Percentiles rank a stretch among this genome's conserved stretches.
Evolutionary conservation across 805 yeast species (phyloP).

Genomic region (Grigorovia humatica): DNA sequence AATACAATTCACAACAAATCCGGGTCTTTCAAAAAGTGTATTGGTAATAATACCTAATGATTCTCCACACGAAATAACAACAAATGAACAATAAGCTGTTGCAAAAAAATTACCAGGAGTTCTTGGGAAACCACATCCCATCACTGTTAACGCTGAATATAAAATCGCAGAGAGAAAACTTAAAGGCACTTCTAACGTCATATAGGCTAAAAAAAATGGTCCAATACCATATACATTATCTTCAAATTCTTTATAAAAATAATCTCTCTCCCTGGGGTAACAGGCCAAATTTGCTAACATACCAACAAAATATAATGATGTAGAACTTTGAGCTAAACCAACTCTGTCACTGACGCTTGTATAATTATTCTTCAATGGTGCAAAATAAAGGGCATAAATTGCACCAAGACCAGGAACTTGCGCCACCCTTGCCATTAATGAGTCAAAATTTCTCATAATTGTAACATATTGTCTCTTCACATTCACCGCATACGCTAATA

Average conservation of each 20-base stretch:
- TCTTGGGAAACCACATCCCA: conserved; percentile 66
- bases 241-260: conserved; percentile 68
- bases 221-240: conserved; percentile 60
- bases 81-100: conserved; percentile 42
- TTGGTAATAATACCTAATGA: conserved; percentile 75
- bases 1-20: conserved; percentile 68
- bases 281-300: conserved; percentile 67
- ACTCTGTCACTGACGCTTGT: conserved; percentile 55
- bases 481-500: conserved; percentile 30
- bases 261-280: conserved; percentile 62
- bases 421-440: conserved; percentile 50
- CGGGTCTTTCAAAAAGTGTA: conserved; percentile 61
- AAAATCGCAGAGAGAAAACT: conserved; percentile 37
- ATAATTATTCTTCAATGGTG: conserved; percentile 40
- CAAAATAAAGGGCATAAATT: conserved; percentile 56
- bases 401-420: conserved; percentile 58
- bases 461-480: conserved; percentile 29
- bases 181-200: conserved; percentile 26
- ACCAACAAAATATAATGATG: conserved; percentile 68
- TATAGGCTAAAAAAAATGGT: conserved; percentile 42
- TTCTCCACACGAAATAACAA: conserved; percentile 67
- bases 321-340: conserved; percentile 66
- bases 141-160: conserved; percentile 51
- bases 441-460: conserved; percentile 44
- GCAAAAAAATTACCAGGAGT: conserved; percentile 58